Percentiles rank a stretch among this genome's conserved stretches.
phyloP scores from a whole-genome alignment of 2,329 filamentous ascomycete species.

The Graphilbum ipis-grandicollis region DNA sequence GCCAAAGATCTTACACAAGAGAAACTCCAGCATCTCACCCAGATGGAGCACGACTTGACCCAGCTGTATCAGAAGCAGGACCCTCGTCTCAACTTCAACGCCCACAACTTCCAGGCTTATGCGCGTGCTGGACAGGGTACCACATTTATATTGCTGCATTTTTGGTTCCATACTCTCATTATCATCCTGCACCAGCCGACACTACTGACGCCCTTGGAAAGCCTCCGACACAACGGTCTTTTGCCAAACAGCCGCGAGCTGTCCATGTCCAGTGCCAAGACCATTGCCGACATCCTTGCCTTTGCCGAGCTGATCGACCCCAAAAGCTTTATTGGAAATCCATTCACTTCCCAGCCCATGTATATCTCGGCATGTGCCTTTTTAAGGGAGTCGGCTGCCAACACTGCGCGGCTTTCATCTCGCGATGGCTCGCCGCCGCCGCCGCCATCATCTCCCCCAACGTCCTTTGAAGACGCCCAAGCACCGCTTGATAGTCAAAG shows the following conservation, averaged over 20 bases:
- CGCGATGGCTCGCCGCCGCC: no score
- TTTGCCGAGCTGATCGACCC: conserved; percentile 76
- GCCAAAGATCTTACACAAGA: conserved; percentile 58
- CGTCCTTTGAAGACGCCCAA: no score
- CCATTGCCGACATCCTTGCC: conserved; percentile 73
- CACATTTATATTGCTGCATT: conserved; percentile 72
- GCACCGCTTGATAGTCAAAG: no score
- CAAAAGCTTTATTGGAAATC: conserved; percentile 73
- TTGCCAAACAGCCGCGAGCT: conserved; percentile 65
- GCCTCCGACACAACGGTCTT: conserved; percentile 43
- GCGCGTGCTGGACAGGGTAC: conserved; percentile 66
- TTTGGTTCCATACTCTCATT: conserved; percentile 79
- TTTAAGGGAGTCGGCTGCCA: conserved; percentile 61
- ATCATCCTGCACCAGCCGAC: conserved; percentile 75
- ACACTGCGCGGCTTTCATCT: conserved; percentile 11
- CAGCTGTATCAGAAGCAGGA: conserved; percentile 56
- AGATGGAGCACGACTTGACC: conserved; percentile 71
- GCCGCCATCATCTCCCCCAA: no score
- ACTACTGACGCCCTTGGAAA: conserved; percentile 57
- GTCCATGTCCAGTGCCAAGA: conserved; percentile 81
- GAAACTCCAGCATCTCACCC: conserved; percentile 50
- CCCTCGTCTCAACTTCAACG: conserved; percentile 62
- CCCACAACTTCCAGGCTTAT: conserved; percentile 72
- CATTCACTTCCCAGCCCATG: conserved; percentile 79
- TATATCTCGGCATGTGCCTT: conserved; percentile 86